Evolutionary conservation across 2,329 filamentous ascomycete species (phyloP), one percentile per base, ranked within the genome.

Genomic region (Fusarium decemcellulare): DNA sequence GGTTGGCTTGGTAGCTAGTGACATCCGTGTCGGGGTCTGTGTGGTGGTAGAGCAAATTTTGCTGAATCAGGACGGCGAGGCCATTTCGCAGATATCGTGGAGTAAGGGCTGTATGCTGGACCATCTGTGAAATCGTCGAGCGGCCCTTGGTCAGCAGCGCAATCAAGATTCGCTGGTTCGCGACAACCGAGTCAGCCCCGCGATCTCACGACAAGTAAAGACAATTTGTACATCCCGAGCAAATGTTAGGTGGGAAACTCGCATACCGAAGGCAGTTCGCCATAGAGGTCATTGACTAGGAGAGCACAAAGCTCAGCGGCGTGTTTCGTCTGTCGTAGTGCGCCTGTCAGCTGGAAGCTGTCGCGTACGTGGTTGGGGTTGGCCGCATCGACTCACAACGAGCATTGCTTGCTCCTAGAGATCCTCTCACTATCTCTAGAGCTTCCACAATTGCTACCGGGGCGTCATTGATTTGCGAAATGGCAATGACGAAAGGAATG

Each of bases 241-340:
- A 43, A 37, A 54, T 47, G 36, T 48, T 32, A 52, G 59, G 73
- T 67, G 62, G 55, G 40, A 61, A 50, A 39, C 34, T 56, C 34
- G 84, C 92, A 76, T 92, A 98, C 95, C 78, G 94, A 93, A 67
- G 94, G 94, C 63, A 98, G 90, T 83, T 97, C 93, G 77, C 96
- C 96, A 80, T 96, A 95, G 63, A 93, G 87, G 79, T 98, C 94
- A 78, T 94, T 91, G 69, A 98, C 91, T 68, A 98, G 88, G 78
- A 97, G 90, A 84, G 91, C 89, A 85, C 94, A 97, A 77, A 98
- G 93, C 88, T 98, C 93, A 76, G 92, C 90, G 72, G 92, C 87
- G 79, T 92, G 88, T 84, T 94, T 90, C 65, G 89, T 90, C 89
- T 91, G 68, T 42, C 18, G 63, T 52, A 43, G 51, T 23, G 56